phyloP scores from a whole-genome alignment of 129 eudicot species.

The Saussurea involucrata region DNA sequence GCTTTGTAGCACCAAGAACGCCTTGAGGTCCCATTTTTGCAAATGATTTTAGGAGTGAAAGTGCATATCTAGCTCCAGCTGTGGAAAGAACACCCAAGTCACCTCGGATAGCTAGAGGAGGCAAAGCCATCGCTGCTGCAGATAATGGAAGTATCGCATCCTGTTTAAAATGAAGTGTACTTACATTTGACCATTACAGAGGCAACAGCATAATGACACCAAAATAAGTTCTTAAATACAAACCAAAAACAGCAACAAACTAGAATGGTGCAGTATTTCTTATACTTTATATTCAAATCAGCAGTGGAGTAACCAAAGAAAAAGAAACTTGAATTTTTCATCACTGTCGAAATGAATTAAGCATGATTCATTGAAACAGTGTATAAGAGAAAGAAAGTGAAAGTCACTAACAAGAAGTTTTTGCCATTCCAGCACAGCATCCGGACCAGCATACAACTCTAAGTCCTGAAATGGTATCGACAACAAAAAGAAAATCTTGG shows the following conservation, averaged over 20 bases:
- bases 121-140: constrained; percentile 97
- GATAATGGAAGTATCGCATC: constrained; percentile 94
- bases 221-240: too few relatives aligned
- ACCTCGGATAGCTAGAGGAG: constrained; percentile 89
- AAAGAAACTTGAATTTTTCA: not conserved
- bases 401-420: constrained; percentile 80
- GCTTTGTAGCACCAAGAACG: constrained; percentile 93
- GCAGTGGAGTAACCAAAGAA: not conserved
- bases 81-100: constrained; percentile 92
- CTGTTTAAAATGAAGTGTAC: constrained; percentile 29
- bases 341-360: not conserved
- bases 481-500: not conserved
- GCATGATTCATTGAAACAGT: not conserved
- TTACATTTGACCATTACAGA: not conserved
- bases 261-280: not conserved
- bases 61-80: constrained; percentile 84
- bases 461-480: constrained; percentile 58
- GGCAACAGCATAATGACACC: not conserved
- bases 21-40: constrained; percentile 95
- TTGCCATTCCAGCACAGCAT: constrained; percentile 89
- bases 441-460: constrained; percentile 72
- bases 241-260: not conserved
- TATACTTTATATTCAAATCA: not conserved
- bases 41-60: constrained; percentile 79
- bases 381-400: constrained; percentile 11